Conservation (phyloP, 768 basidiomycete species). For the Punctularia strigosozonata region DNA sequence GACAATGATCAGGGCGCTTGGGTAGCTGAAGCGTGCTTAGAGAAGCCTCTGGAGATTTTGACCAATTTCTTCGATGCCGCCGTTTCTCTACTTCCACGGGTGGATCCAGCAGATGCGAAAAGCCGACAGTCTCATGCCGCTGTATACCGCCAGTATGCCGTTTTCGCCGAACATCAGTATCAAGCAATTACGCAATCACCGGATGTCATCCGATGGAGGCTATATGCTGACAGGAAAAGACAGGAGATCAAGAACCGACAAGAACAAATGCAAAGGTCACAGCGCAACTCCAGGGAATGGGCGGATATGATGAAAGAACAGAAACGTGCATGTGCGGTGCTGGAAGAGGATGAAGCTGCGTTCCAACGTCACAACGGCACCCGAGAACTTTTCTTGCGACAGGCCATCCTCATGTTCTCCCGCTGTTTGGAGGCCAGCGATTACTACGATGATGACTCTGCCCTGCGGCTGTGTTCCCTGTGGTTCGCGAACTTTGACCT, state of each 20-base stretch:
- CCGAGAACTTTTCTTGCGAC: slow-evolving; percentile 51
- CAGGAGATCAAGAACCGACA: slow-evolving; percentile 52
- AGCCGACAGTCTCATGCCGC: slow-evolving; percentile 29
- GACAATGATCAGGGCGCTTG: slow-evolving; percentile 60
- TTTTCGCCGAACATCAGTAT: slow-evolving; percentile 85
- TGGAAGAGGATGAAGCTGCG: slow-evolving; percentile 40
- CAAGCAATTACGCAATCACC: slow-evolving; percentile 56
- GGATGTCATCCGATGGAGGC: slow-evolving; percentile 55
- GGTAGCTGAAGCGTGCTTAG: slow-evolving; percentile 78
- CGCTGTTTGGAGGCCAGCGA: slow-evolving; percentile 60
- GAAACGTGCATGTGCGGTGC: slow-evolving; percentile 32
- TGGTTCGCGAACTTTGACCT: slow-evolving; percentile 87
- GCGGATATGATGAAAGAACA: slow-evolving; percentile 23
- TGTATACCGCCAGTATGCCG: slow-evolving; percentile 73
- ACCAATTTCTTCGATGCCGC: slow-evolving; percentile 62
- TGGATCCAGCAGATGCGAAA: slow-evolving; percentile 6
- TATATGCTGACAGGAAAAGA: slow-evolving; percentile 62
- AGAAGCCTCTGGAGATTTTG: slow-evolving; percentile 64
- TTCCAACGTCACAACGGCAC: slow-evolving; percentile 29
- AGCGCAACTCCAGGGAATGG: slow-evolving; percentile 10
- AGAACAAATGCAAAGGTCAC: slow-evolving; percentile 18
- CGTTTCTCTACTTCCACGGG: slow-evolving; percentile 17
- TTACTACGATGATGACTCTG: slow-evolving; percentile 60
- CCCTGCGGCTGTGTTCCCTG: slow-evolving; percentile 76
- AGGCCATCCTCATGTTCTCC: slow-evolving; percentile 82